Percentiles rank a stretch among this genome's conserved stretches.
Evolutionary conservation across 768 basidiomycete species (phyloP).

Genomic region (Austroboletus festivus): DNA sequence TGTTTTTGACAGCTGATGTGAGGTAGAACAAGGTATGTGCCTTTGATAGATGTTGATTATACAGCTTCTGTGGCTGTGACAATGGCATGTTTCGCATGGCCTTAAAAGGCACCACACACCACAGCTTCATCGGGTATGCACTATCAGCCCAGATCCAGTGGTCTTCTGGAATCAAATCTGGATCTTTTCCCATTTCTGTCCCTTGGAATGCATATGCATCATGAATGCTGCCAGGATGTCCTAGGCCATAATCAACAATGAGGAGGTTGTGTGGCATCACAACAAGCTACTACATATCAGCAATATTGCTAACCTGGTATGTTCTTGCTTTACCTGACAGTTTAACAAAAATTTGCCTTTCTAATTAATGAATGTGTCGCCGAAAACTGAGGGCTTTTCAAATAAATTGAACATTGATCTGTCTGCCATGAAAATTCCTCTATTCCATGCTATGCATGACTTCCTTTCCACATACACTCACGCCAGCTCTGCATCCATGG

Average conservation of each 20-base stretch:
- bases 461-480: background rate
- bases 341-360: background rate
- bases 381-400: background rate
- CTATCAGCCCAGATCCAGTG: slow-evolving; percentile 6
- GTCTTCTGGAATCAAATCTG: background rate
- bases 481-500: background rate
- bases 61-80: background rate
- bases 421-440: slow-evolving; percentile 38
- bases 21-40: background rate
- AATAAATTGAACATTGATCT: background rate
- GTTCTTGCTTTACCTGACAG: background rate
- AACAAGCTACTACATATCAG: background rate
- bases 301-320: background rate
- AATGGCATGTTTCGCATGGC: background rate
- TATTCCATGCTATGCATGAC: slow-evolving; percentile 4
- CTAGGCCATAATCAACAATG: background rate
- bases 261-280: background rate
- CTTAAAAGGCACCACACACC: slow-evolving; percentile 1
- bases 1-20: background rate
- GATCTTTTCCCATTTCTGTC: background rate
- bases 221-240: background rate
- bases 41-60: background rate
- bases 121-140: background rate
- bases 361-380: background rate
- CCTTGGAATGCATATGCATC: background rate